phyloP scores from a whole-genome alignment of 164 flowering plant genomes.

The Nymphaea colorata region DNA sequence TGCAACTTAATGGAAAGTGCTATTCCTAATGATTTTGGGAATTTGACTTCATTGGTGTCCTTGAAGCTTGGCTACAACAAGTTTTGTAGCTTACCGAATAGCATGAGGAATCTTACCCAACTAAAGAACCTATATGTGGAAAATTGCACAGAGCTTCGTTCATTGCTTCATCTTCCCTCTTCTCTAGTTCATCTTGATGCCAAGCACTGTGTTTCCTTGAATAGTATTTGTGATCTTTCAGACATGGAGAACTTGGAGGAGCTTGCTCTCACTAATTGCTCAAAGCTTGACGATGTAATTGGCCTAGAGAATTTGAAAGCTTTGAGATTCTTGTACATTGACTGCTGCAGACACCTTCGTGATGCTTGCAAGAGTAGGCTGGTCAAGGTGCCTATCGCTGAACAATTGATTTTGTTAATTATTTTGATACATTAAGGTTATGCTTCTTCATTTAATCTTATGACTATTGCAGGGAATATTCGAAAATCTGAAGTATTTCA shows the following conservation, averaged over 20 bases:
- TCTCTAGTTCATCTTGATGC: not conserved
- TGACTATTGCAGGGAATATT: not conserved
- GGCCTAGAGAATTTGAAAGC: not conserved
- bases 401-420: too few species aligned
- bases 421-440: too few species aligned
- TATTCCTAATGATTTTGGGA: not conserved
- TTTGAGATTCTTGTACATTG: not conserved
- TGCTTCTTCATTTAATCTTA: too few species aligned
- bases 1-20: not conserved
- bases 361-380: too few species aligned
- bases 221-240: not conserved
- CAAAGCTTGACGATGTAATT: not conserved
- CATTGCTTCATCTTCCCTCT: not conserved
- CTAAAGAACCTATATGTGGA: not conserved
- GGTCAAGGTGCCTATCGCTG: too few species aligned
- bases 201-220: not conserved
- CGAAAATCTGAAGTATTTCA: not conserved
- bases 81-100: not conserved
- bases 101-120: not conserved
- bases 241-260: not conserved
- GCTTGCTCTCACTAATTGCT: not conserved
- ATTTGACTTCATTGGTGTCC: not conserved
- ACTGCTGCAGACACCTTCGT: not conserved
- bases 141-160: not conserved
- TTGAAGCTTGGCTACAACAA: not conserved